Evolutionary conservation across 306 rosid genomes (phyloP), one percentile per base, ranked within the genome.

Genomic region (Dryas alaskensis): DNA sequence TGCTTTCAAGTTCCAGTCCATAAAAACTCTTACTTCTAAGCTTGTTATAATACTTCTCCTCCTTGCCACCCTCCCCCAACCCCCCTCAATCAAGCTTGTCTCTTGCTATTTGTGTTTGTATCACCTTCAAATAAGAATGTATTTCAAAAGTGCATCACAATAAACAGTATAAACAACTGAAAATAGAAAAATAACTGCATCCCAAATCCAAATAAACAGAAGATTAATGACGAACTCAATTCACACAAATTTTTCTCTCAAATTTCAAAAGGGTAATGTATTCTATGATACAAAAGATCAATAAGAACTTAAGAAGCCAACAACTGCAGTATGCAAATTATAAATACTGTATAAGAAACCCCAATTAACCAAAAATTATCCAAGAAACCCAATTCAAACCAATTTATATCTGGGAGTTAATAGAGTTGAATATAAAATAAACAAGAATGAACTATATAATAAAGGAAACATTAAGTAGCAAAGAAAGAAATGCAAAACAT

Each of bases 1-100:
- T 75, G 92, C 83, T 83, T 87, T 94, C 84, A 85, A 75, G 78
- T 92, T 90, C 99, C 99, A 92, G 67, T 94, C 99, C 99, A 94
- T 91, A 79, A 68, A 79, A 77, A 74, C 77, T 69, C 75, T 57
- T 59, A 73, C 80, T 66, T 80, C 65, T 55, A 43, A 70, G 19
- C 11, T 65, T 54, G 43, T n/a, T 45, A 4, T 8, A 10, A 8
- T 59, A 4, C 46, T 61, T 27, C 74, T 67, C 14, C 70, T 44
- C 13, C 50, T 43, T 54, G 17, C 52, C 53, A 37, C 14, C 42
- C 55, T 9, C 52, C 52, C 50, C 25, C 65, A 70, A 9, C 3
- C 14, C 58, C 69, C 44, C 65, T 51, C 86, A 54, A 31, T 70
- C 57, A 73, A 60, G 80, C 76, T 71, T 66, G 70, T 65, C 72